Evolutionary conservation across 768 basidiomycete genomes (phyloP).

Genomic region (Leccinum longicurvipes): DNA sequence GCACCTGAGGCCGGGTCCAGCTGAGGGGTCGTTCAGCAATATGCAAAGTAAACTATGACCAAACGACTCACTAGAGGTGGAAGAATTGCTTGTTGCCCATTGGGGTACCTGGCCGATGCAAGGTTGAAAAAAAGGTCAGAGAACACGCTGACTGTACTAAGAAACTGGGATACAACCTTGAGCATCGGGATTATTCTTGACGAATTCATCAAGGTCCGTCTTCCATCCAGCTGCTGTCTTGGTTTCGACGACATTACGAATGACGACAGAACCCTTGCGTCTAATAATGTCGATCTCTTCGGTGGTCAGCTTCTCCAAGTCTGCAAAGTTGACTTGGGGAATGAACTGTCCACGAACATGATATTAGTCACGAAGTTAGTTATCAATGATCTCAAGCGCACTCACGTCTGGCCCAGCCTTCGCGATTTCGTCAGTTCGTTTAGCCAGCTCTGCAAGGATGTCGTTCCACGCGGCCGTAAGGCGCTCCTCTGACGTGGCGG

Average conservation of each 20-base stretch:
- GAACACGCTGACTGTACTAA: not conserved
- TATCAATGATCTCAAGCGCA: not conserved
- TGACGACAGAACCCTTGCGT: slow-evolving; percentile 56
- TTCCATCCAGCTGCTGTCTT: slow-evolving; percentile 58
- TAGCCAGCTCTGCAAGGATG: slow-evolving; percentile 49
- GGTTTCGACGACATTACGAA: slow-evolving; percentile 57
- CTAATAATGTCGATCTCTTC: slow-evolving; percentile 50
- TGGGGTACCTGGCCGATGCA: slow-evolving; percentile 42
- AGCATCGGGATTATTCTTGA: slow-evolving; percentile 52
- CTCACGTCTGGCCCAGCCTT: slow-evolving; percentile 49
- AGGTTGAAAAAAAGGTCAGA: not conserved
- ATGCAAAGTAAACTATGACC: not conserved
- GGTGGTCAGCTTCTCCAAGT: slow-evolving; percentile 44
- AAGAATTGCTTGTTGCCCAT: slow-evolving; percentile 68
- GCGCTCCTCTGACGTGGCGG: slow-evolving; percentile 43
- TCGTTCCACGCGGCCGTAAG: slow-evolving; percentile 57
- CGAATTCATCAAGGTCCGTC: slow-evolving; percentile 50
- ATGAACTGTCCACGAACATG: slow-evolving; percentile 41
- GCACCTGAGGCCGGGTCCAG: slow-evolving; percentile 56
- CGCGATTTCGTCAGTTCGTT: slow-evolving; percentile 42
- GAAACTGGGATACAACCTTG: slow-evolving; percentile 38
- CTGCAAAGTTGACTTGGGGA: slow-evolving; percentile 57
- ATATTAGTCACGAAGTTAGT: not conserved
- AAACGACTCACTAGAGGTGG: slow-evolving; percentile 56
- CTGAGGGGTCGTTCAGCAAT: slow-evolving; percentile 19